These are phyloP conservation scores for Cladosporium sp. DNA, from an alignment of 2,329 filamentous ascomycete genomes.

Conservation along the genomic window DNA sequence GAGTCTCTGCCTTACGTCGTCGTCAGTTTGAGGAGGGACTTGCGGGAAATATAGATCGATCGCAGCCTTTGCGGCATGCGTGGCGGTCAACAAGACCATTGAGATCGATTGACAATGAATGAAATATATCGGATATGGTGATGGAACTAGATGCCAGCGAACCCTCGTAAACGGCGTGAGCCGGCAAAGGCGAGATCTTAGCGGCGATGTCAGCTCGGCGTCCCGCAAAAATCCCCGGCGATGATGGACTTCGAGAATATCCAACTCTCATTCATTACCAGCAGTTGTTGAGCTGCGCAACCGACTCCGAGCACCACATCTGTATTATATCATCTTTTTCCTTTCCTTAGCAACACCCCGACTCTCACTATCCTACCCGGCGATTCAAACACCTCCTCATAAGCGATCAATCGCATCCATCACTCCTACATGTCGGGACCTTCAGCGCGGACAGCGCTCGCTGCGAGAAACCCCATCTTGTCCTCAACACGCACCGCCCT, in stretches of 20 bases:
- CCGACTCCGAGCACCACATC: not conserved
- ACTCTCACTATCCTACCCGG: too few relatives aligned
- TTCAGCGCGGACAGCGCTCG: constrained; percentile 32
- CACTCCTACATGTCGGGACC: constrained; percentile 29
- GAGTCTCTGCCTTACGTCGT: constrained; percentile 12
- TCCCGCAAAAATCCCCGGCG: constrained; percentile 11
- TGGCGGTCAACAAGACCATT: constrained; percentile 81
- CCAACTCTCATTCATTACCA: not conserved
- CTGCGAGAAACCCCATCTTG: constrained; percentile 23
- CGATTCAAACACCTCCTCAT: too few relatives aligned
- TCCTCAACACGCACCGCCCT: constrained; percentile 14
- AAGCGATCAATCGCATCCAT: not conserved
- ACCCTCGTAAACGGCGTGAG: not conserved
- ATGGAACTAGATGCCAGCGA: too few relatives aligned
- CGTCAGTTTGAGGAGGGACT: constrained; percentile 6
- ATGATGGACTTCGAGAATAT: not conserved
- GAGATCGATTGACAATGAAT: not conserved
- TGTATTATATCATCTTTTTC: constrained; percentile 3
- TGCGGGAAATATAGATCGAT: constrained; percentile 43
- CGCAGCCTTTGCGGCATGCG: constrained; percentile 61
- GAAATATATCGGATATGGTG: not conserved
- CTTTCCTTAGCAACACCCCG: not conserved
- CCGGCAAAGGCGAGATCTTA: too few relatives aligned
- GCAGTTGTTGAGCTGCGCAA: not conserved
- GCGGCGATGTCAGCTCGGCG: constrained; percentile 6